Evolutionary conservation across 192 early-diverging fungal species (phyloP), one percentile per base, ranked within the genome.

Genomic region (Gigaspora rosea): DNA sequence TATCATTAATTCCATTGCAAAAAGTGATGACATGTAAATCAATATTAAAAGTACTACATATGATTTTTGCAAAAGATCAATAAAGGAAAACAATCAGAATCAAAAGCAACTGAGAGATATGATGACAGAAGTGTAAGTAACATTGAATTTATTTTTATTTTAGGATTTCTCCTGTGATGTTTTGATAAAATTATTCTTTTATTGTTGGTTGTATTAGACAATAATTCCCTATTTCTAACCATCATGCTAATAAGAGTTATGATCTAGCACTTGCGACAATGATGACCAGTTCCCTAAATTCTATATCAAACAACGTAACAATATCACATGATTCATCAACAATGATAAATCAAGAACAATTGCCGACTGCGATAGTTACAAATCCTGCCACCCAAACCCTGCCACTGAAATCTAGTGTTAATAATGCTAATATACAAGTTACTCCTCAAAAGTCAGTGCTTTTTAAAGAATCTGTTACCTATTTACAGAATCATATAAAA

Each of bases 401-500:
- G 51, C 36, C 32, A 4, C 47, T 49, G 51, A 71, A 49, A 15
- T 49, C 69, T 52, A 71, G 51, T 67, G 65, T n/a, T 52, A 71
- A 49, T n/a, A n/a, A n/a, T n/a, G n/a, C n/a, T 54, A 66, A 66
- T 66, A 54, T 71, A 52, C 69, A 71, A 20, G 32, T 71, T 71
- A 71, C 69, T 50, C 49, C 51, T 52, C 69, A 71, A 71, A 49
- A 71, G 69, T 71, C 69, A 54, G 46, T 52, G 69, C 69, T 71
- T 71, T 71, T 52, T 71, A 54, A 71, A 49, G 49, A 71, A 52
- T 50, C 69, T 49, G 32, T 66, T 27, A 54, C 22, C 16, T 71
- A 71, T 54, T 20, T 71, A 54, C 69, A 71, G 27, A 71, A 71
- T 71, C 50, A 71, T 71, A 71, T 71, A 71, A 52, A 54, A 52